These are phyloP conservation scores for Persicaria maculosa DNA, from an alignment of 148 eudicot species.

Conservation along the genomic window DNA sequence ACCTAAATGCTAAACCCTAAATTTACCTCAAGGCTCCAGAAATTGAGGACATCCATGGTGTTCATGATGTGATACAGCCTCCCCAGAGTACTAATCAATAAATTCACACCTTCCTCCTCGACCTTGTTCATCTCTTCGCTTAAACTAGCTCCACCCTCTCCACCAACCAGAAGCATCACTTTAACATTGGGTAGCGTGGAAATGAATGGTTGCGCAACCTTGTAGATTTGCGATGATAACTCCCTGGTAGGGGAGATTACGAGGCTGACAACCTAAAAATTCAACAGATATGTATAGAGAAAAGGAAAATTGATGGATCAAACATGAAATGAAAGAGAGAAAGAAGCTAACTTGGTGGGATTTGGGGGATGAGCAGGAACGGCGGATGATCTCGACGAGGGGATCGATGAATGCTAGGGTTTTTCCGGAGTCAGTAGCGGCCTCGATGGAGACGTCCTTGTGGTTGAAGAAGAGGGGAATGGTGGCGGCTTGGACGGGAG, in stretches of 20 bases:
- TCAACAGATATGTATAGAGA: not conserved
- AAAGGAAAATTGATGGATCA: too few species aligned
- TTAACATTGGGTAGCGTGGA: slow-evolving; percentile 54
- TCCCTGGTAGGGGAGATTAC: slow-evolving; percentile 90
- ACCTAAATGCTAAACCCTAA: not conserved
- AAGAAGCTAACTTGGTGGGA: slow-evolving; percentile 52
- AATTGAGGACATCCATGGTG: slow-evolving; percentile 44
- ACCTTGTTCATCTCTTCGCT: slow-evolving; percentile 55
- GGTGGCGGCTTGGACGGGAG: slow-evolving; percentile 87
- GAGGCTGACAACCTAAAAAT: slow-evolving; percentile 54
- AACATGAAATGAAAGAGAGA: not conserved
- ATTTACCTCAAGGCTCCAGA: slow-evolving; percentile 68
- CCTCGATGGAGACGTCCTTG: slow-evolving; percentile 84
- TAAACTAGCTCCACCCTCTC: slow-evolving; percentile 41
- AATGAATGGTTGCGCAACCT: slow-evolving; percentile 82
- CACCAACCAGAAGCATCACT: slow-evolving; percentile 70
- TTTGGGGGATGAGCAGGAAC: slow-evolving; percentile 37
- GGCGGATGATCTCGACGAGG: slow-evolving; percentile 67
- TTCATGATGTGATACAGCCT: slow-evolving; percentile 82
- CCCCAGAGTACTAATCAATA: slow-evolving; percentile 88
- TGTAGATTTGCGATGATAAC: slow-evolving; percentile 68
- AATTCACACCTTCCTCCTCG: slow-evolving; percentile 78
- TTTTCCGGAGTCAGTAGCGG: slow-evolving; percentile 94
- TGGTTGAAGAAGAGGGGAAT: slow-evolving; percentile 59
- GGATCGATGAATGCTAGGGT: slow-evolving; percentile 78